Base-by-base conservation (phyloP, 169 alveolate species). In the Cryptosporidium tyzzeri region DNA sequence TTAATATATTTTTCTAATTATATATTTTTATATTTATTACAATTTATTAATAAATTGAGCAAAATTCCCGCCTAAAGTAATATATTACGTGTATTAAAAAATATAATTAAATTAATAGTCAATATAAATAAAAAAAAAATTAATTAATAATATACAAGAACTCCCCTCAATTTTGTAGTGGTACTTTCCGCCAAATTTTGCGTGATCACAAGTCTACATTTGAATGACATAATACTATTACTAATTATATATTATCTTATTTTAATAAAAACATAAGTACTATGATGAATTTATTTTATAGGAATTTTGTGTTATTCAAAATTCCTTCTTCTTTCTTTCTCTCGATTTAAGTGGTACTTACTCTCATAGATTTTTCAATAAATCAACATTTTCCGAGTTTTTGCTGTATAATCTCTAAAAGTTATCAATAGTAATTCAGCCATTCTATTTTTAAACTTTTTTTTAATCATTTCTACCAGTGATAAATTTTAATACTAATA, bases 171-270 rank as follows among this genome's bases (percentile, higher is more conserved):
- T n/a, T 35, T 33, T 35, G 6, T 35, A 65, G 33, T 35, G 44
- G 51, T 8, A 26, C 14, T 26, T 33, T 26, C 71, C 71, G 71
- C 71, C 16, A 23, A 65, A 65, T 31, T 16, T 31, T 65, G 48
- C 71, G 71, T 65, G 71, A 9, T 65, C 29, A 65, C 31, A 31
- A 65, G 71, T 65, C 71, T 65, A 65, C 71, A 65, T 48, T 48
- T 48, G n/a, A 3, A 48, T 48, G 21, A 14, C 10, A 8, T 33
- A 31, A 9, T 26, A 33, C 9, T 65, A 65, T 31, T 65, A 2
- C n/a, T 29, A 62, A 10, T 18, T 26, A 26, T 2, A 62, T 10
- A 1, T 35, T 3, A 59, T 33, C 23, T 31, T 26, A 65, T 14
- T n/a, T 65, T 48, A 9, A 9, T 16, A 9, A 14, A 3, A 48